Conservation (phyloP, 2,329 filamentous ascomycete species). For the Cadophora malorum region DNA sequence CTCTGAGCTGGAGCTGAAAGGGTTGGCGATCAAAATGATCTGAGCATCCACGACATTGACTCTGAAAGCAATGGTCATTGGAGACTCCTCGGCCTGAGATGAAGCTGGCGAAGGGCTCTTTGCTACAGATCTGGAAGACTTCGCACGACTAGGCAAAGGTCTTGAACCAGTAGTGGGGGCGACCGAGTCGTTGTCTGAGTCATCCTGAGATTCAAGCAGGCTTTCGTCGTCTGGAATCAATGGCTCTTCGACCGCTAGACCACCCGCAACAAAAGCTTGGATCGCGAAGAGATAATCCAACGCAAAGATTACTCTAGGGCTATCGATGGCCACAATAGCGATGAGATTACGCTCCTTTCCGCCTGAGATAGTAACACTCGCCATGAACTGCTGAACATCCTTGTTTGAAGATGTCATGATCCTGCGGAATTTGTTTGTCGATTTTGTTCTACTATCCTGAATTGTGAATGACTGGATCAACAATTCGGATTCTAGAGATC, state of each 20-base stretch:
- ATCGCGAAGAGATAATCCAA: slow-evolving; percentile 94
- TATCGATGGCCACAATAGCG: slow-evolving; percentile 92
- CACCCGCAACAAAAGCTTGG: slow-evolving; percentile 79
- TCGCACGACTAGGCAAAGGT: slow-evolving; percentile 24
- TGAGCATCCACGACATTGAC: slow-evolving; percentile 96
- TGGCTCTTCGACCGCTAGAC: slow-evolving; percentile 68
- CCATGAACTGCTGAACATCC: slow-evolving; percentile 97
- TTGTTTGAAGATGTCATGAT: slow-evolving; percentile 98
- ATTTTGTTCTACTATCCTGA: slow-evolving; percentile 84
- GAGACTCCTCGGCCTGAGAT: slow-evolving; percentile 46
- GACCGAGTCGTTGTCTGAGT: slow-evolving; percentile 65
- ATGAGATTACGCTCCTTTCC: slow-evolving; percentile 83
- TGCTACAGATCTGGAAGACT: slow-evolving; percentile 37
- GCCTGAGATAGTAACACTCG: slow-evolving; percentile 89
- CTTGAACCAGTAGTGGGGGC: slow-evolving; percentile 26
- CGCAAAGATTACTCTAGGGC: slow-evolving; percentile 91
- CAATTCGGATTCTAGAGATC: slow-evolving; percentile 89
- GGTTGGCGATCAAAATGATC: slow-evolving; percentile 95
- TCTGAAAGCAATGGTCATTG: slow-evolving; percentile 83
- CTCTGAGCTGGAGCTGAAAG: slow-evolving; percentile 86
- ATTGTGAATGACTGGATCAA: slow-evolving; percentile 95
- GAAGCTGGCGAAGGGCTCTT: slow-evolving; percentile 37
- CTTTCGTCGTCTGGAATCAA: slow-evolving; percentile 57
- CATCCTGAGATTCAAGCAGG: slow-evolving; percentile 62
- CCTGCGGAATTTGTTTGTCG: slow-evolving; percentile 94